Evolutionary conservation across 2,329 filamentous ascomycete species (phyloP).

Genomic region (Penicillium sp.): DNA sequence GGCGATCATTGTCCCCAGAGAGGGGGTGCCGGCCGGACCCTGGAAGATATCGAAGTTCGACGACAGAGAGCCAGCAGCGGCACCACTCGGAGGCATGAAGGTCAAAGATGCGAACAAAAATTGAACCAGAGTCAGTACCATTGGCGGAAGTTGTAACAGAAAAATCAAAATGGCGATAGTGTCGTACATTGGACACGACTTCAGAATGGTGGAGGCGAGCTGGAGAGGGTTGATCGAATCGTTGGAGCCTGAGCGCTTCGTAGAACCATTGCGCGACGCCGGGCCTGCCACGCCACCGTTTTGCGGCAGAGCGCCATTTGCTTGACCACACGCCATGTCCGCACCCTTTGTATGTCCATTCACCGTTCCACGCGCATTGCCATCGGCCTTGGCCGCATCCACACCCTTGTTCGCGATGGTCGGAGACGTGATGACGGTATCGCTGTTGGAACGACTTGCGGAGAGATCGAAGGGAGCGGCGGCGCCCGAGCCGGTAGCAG

Average conservation of each 20-base stretch:
- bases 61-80: constrained; percentile 69
- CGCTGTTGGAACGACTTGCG: constrained; percentile 38
- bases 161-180: constrained; percentile 96
- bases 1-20: constrained; percentile 76
- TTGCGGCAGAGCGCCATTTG: constrained; percentile 29
- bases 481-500: constrained; percentile 36
- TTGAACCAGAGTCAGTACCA: constrained; percentile 84
- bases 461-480: constrained; percentile 41
- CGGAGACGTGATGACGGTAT: constrained; percentile 33
- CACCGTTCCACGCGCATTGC: constrained; percentile 33
- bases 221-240: constrained; percentile 68
- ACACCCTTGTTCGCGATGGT: constrained; percentile 24
- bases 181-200: constrained; percentile 86
- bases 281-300: constrained; percentile 31
- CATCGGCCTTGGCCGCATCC: constrained; percentile 34
- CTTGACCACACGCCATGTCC: constrained; percentile 37
- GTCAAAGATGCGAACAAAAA: constrained; percentile 89
- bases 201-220: constrained; percentile 80
- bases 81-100: constrained; percentile 80
- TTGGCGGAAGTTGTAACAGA: constrained; percentile 84
- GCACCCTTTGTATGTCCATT: constrained; percentile 38
- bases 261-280: constrained; percentile 32
- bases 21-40: constrained; percentile 79
- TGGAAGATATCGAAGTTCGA: constrained; percentile 91
- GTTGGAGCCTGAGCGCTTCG: constrained; percentile 36